Base-by-base conservation (phyloP, 768 basidiomycete species). In the Cystobasidium ongulense region DNA sequence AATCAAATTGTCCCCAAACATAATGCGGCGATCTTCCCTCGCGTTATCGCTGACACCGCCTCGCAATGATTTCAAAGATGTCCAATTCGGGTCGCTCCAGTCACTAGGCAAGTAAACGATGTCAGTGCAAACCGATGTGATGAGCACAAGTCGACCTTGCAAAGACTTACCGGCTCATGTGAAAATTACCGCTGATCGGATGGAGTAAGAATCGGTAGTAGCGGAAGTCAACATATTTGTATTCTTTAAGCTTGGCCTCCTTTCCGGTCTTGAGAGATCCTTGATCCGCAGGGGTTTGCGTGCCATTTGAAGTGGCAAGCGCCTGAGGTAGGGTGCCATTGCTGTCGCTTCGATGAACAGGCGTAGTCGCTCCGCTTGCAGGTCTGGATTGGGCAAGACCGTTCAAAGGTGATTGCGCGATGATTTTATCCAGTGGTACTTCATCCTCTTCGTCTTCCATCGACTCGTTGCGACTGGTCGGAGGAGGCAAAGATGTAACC, bases 201-300 rank as follows among this genome's bases (percentile, higher is more conserved):
- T 99, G 92, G 31, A 98, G 82, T 0, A 89, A 89, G 82, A 93
- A 96, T 17, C 91, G 86, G 23, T 90, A 90, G 79, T 98, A 95
- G 27, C 96, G 89, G 81, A 96, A 96, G 80, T 97, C 92, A 57
- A 94, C 85, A 54, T 90, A 80, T 53, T 87, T 84, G 43, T 97
- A 83, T 68, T 82, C 81, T 21, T 83, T 74, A 27, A 67, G 61
- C 36, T 72, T 33, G 11, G 33, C 73, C 27, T 67, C 73, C 25
- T 54, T 62, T 25, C 35, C 66, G 5, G 52, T 52, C 43, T 39
- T 54, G 13, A 46, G 73, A 3, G 73, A 66, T 5, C 23, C 71
- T 46, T 64, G 41, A 31, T 50, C 38, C 33, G 21, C 29, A 4
- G 63, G 66, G 13, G 63, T 27, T 8, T 39, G 65, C 36, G 25